Evolutionary conservation across 2,329 filamentous ascomycete species (phyloP).

Genomic region (Ascochyta rabiei): DNA sequence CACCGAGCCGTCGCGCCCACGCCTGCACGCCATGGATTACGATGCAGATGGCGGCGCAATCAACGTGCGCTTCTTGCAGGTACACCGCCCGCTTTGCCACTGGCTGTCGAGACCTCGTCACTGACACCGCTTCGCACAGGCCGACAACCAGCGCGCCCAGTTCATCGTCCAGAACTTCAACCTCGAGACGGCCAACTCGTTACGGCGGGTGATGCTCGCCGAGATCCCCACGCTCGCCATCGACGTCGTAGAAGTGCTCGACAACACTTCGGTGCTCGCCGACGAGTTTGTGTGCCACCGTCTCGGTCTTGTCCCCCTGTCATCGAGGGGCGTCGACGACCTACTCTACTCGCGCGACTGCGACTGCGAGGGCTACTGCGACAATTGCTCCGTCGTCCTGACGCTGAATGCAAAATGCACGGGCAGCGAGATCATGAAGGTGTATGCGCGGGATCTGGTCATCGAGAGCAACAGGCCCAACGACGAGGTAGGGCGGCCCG

Average conservation of each 20-base stretch:
- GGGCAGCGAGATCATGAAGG: constrained; percentile 85
- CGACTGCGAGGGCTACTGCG: constrained; percentile 94
- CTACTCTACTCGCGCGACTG: constrained; percentile 91
- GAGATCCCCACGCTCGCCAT: constrained; percentile 95
- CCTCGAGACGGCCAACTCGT: constrained; percentile 88
- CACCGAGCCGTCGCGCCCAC: constrained; percentile 19
- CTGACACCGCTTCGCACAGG: constrained; percentile 58
- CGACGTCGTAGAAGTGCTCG: constrained; percentile 90
- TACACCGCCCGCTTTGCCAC: constrained; percentile 34
- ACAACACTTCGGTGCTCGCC: constrained; percentile 92
- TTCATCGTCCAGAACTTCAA: constrained; percentile 91
- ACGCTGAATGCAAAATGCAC: constrained; percentile 85
- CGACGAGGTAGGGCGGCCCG: constrained; percentile 76
- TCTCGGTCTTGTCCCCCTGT: constrained; percentile 86
- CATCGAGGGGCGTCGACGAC: constrained; percentile 79
- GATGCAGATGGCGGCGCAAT: constrained; percentile 54
- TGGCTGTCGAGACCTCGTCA: constrained; percentile 4
- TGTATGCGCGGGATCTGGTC: constrained; percentile 88
- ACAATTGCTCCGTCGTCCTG: constrained; percentile 85
- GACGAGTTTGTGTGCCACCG: constrained; percentile 96
- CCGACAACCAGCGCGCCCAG: constrained; percentile 80
- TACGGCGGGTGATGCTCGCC: constrained; percentile 88
- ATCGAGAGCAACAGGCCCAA: constrained; percentile 73
- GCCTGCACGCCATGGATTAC: constrained; percentile 55
- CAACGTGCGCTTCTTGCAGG: constrained; percentile 48